These are phyloP conservation scores for Stipa capillata DNA, from an alignment of 176 grass and related monocot species.

Conservation along the genomic window DNA sequence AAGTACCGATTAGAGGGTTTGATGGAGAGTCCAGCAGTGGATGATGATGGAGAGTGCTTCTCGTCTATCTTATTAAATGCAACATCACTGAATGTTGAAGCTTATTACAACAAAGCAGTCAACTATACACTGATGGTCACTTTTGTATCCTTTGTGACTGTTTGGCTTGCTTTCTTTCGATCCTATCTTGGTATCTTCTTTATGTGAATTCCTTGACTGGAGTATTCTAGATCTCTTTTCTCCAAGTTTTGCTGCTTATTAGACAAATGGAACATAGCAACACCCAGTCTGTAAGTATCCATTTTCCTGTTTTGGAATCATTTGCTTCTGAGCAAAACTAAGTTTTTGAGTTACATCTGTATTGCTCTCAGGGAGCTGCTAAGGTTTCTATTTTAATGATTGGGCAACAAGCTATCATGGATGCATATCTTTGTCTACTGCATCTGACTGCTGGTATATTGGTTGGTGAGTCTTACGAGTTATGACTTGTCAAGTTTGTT, in stretches of 20 bases:
- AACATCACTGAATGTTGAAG: constrained; percentile 91
- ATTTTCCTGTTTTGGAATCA: constrained; percentile 25
- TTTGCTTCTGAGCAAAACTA: not conserved
- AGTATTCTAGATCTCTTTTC: constrained; percentile 70
- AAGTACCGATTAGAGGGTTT: constrained; percentile 86
- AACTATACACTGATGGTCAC: constrained; percentile 99
- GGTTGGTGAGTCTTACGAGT: constrained; percentile 71
- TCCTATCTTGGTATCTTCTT: constrained; percentile 7
- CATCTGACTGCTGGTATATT: constrained; percentile 96
- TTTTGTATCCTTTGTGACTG: constrained; percentile 83
- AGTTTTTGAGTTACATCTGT: not conserved
- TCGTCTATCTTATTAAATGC: constrained; percentile 84
- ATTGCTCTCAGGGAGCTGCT: constrained; percentile 61
- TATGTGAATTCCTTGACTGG: constrained; percentile 40
- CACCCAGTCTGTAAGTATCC: constrained; percentile 78
- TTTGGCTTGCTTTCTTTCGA: constrained; percentile 10
- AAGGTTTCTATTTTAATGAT: constrained; percentile 99
- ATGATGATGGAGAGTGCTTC: constrained; percentile 90
- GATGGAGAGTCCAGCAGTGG: constrained; percentile 70
- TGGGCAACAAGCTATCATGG: constrained; percentile 99
- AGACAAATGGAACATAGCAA: constrained; percentile 99
- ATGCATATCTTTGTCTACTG: constrained; percentile 97
- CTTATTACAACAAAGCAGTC: constrained; percentile 99
- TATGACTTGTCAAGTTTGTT: not conserved
- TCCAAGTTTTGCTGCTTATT: constrained; percentile 93